Evolutionary conservation across 1,284 basidiomycete species (phyloP).

Genomic region (Pseudozyma sp.): DNA sequence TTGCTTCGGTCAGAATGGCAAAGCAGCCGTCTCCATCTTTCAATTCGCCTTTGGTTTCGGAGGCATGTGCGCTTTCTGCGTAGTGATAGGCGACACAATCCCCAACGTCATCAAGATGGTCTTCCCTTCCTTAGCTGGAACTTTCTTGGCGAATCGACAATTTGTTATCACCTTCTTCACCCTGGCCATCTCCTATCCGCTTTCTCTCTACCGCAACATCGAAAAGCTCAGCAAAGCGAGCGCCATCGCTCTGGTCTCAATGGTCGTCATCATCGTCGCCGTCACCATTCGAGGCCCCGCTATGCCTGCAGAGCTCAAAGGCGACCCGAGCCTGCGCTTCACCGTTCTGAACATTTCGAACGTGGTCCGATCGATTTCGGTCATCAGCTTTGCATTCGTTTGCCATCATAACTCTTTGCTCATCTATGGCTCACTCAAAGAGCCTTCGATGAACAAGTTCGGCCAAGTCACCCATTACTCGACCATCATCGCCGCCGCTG

Average conservation of each 20-base stretch:
- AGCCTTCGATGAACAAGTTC: slow-evolving; percentile 94
- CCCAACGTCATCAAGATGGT: slow-evolving; percentile 87
- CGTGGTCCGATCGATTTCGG: slow-evolving; percentile 64
- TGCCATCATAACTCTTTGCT: slow-evolving; percentile 69
- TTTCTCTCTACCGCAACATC: slow-evolving; percentile 95
- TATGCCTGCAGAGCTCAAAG: slow-evolving; percentile 82
- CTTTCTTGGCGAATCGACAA: slow-evolving; percentile 83
- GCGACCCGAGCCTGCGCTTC: slow-evolving; percentile 74
- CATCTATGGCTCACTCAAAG: slow-evolving; percentile 92
- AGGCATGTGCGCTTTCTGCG: slow-evolving; percentile 74
- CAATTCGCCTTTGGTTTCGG: slow-evolving; percentile 98
- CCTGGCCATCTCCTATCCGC: slow-evolving; percentile 79
- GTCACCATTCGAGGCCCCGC: slow-evolving; percentile 88
- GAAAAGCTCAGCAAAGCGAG: slow-evolving; percentile 95
- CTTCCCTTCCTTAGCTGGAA: slow-evolving; percentile 84
- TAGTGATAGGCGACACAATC: slow-evolving; percentile 84
- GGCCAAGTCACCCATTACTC: slow-evolving; percentile 84
- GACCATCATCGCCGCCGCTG: slow-evolving; percentile 64
- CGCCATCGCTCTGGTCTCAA: slow-evolving; percentile 80
- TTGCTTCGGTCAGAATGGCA: slow-evolving; percentile 80
- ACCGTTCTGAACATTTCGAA: slow-evolving; percentile 84
- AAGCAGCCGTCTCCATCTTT: slow-evolving; percentile 92
- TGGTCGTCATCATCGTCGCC: slow-evolving; percentile 90
- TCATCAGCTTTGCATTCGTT: slow-evolving; percentile 69
- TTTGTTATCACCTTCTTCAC: slow-evolving; percentile 78